Percentiles rank a stretch among this genome's conserved stretches.
These are phyloP conservation scores for Yarrowia sp. DNA, from an alignment of 805 yeast species.

Conservation along the genomic window DNA sequence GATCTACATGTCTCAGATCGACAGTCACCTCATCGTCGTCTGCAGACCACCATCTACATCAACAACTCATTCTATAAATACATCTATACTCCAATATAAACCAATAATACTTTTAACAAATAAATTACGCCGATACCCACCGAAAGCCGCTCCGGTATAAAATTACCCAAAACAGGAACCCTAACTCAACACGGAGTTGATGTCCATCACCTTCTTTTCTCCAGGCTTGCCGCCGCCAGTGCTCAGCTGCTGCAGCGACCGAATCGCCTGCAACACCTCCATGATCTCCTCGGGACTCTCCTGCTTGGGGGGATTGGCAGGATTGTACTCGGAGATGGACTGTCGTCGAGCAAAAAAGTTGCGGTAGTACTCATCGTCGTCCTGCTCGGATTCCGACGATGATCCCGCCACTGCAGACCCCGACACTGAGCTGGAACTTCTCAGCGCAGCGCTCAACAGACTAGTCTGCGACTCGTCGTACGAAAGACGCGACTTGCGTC, in stretches of 20 bases:
- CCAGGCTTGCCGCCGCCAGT: conserved; percentile 29
- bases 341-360: conserved; percentile 22
- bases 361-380: conserved; percentile 18
- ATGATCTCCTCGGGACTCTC: conserved; percentile 39
- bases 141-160: neutral
- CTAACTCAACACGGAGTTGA: conserved; percentile 14
- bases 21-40: too few species aligned
- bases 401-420: conserved; percentile 4
- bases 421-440: neutral
- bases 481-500: conserved; percentile 19
- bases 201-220: conserved; percentile 20
- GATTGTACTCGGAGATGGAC: conserved; percentile 23
- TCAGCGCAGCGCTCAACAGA: conserved; percentile 1
- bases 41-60: neutral
- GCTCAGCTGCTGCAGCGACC: conserved; percentile 42
- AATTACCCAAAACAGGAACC: neutral
- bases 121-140: conserved; percentile 21
- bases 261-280: conserved; percentile 43
- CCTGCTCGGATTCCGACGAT: conserved; percentile 14
- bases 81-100: neutral
- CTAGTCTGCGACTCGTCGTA: conserved; percentile 18
- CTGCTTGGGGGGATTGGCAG: conserved; percentile 24
- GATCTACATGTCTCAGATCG: too few species aligned
- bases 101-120: conserved; percentile 1
- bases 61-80: too few species aligned